A percentile compares a stretch with the other conserved stretches of the same genome.
phyloP scores from a whole-genome alignment of 2,329 filamentous ascomycete species.

The Leptographium wingfieldii region DNA sequence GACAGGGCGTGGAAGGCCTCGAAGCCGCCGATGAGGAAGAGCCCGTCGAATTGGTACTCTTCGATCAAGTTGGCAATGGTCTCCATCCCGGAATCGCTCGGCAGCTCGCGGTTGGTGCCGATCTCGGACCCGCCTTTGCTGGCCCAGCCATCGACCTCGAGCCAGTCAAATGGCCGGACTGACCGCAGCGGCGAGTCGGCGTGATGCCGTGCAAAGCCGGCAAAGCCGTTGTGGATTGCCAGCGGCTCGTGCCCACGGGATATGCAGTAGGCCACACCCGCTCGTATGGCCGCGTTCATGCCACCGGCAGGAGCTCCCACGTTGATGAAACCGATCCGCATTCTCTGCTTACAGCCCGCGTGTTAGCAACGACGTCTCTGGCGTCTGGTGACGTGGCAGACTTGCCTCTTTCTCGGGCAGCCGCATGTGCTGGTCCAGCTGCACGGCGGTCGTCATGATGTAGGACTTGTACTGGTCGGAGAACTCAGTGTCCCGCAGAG shows the following conservation, averaged over 20 bases:
- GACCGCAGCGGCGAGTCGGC: constrained; percentile 68
- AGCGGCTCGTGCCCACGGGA: constrained; percentile 85
- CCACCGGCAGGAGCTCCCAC: constrained; percentile 93
- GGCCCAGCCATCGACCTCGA: constrained; percentile 90
- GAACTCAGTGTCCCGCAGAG: constrained; percentile 82
- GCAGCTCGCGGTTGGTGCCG: constrained; percentile 89
- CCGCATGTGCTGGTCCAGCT: constrained; percentile 51
- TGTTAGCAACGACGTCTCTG: not conserved
- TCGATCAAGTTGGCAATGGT: constrained; percentile 72
- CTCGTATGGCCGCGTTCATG: constrained; percentile 94
- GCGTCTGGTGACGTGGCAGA: constrained; percentile 16
- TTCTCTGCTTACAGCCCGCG: constrained; percentile 41
- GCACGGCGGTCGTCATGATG: constrained; percentile 76
- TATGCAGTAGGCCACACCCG: constrained; percentile 84
- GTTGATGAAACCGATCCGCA: constrained; percentile 93
- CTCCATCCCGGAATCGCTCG: constrained; percentile 72
- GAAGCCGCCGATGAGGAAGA: constrained; percentile 90
- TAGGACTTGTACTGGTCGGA: constrained; percentile 85
- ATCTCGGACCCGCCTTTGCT: constrained; percentile 97
- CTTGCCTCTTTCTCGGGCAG: constrained; percentile 58
- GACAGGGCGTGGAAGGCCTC: constrained; percentile 90
- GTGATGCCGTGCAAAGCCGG: constrained; percentile 84
- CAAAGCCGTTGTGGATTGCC: constrained; percentile 93
- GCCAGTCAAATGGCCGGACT: constrained; percentile 78
- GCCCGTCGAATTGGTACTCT: constrained; percentile 75